A percentile compares a stretch with the other conserved stretches of the same genome.
phyloP scores from a whole-genome alignment of 192 early-diverging fungal genomes.

The Thamnidium elegans region DNA sequence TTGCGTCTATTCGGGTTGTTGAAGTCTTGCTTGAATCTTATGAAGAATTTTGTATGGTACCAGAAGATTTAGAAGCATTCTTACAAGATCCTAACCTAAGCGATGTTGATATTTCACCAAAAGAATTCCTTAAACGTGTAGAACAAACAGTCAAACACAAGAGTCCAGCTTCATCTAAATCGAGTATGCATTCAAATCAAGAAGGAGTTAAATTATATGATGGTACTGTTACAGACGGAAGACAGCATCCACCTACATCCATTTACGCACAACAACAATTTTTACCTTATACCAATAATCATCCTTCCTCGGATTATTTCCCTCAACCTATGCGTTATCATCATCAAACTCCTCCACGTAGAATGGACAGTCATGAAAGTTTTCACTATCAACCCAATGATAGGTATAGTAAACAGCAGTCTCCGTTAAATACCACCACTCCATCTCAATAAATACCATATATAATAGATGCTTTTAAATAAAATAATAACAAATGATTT shows the following conservation, averaged over 20 bases:
- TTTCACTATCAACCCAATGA: neutral
- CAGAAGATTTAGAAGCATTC: conserved; percentile 22
- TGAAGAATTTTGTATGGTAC: conserved; percentile 60
- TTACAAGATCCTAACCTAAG: conserved; percentile 27
- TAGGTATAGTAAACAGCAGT: neutral
- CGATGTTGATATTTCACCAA: conserved; percentile 28
- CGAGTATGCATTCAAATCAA: conserved; percentile 3
- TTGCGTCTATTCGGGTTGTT: conserved; percentile 66
- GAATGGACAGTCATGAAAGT: conserved; percentile 16
- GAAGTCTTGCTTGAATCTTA: conserved; percentile 63
- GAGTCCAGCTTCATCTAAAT: neutral
- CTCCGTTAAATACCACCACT: neutral
- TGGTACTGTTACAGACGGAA: conserved; percentile 11
- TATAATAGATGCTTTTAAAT: no score
- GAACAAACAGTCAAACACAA: conserved; percentile 27
- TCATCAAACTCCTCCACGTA: conserved; percentile 10
- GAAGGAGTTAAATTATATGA: conserved; percentile 20
- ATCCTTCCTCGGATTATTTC: conserved; percentile 23
- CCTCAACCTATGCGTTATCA: conserved; percentile 13
- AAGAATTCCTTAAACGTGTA: conserved; percentile 22
- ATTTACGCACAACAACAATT: conserved; percentile 31
- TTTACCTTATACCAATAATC: conserved; percentile 16
- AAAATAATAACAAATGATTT: no score
- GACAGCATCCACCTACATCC: conserved; percentile 18
- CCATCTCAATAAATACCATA: no score